Evolutionary conservation across 2,329 filamentous ascomycete genomes (phyloP).

Genomic region (Calonectria honghensis): DNA sequence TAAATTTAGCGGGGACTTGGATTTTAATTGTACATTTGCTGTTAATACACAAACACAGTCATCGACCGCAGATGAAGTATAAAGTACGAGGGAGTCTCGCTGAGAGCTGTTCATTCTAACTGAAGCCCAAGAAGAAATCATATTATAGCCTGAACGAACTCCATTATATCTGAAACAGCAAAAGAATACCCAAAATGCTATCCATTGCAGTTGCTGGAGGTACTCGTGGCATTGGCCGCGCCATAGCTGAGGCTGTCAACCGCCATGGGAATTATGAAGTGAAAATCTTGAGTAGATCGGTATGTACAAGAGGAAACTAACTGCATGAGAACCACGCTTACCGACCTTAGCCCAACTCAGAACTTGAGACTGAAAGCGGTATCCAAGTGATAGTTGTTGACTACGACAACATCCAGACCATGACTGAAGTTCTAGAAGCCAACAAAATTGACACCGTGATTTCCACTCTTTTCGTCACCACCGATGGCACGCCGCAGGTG

Average conservation of each 20-base stretch:
- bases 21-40: too few species aligned
- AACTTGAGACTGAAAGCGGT: not conserved
- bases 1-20: too few species aligned
- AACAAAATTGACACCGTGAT: not conserved
- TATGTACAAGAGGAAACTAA: not conserved
- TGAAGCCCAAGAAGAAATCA: too few species aligned
- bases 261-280: not conserved
- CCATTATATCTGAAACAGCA: too few species aligned
- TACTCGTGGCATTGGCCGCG: conserved; percentile 6
- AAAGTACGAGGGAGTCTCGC: too few species aligned
- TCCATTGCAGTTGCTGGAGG: not conserved
- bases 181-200: not conserved
- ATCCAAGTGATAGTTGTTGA: not conserved
- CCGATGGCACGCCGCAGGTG: not conserved
- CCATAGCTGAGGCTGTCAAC: not conserved
- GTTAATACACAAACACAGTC: too few species aligned
- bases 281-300: conserved; percentile 3
- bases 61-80: too few species aligned
- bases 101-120: too few species aligned
- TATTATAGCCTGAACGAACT: too few species aligned
- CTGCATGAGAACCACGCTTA: not conserved
- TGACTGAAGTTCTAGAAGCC: not conserved
- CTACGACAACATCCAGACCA: not conserved
- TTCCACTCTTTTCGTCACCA: not conserved
- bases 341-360: not conserved